phyloP scores from a whole-genome alignment of 208 protist genomes.

The Trypanosomatidae sp. region DNA sequence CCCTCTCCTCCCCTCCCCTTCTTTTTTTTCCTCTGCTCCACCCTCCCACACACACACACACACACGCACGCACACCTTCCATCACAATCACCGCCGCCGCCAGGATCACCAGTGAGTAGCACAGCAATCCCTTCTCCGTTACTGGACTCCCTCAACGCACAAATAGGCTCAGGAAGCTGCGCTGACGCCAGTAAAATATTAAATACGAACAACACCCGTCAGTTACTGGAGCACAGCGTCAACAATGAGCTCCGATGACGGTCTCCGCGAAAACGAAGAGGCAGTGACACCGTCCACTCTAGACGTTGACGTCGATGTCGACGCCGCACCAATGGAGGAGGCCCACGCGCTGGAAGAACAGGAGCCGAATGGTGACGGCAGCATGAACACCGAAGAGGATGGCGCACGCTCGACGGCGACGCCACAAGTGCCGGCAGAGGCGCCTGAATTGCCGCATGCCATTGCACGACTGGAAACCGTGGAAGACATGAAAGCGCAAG shows the following conservation, averaged over 20 bases:
- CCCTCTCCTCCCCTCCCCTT: background rate
- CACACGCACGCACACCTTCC: background rate
- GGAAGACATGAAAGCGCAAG: background rate
- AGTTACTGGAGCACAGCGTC: too few relatives aligned
- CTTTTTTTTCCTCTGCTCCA: background rate
- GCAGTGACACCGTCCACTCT: background rate
- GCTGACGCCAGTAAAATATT: background rate
- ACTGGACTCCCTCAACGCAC: background rate
- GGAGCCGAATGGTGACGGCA: background rate
- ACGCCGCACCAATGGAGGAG: background rate
- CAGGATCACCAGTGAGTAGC: background rate
- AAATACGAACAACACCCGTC: too few relatives aligned
- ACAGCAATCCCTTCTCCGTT: background rate
- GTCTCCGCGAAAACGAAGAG: background rate
- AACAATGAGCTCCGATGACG: slow-evolving; percentile 7
- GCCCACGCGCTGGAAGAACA: background rate
- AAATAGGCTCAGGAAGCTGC: background rate
- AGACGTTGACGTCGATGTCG: background rate
- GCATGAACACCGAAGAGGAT: background rate
- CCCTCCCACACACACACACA: background rate
- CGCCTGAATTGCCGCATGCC: too few relatives aligned
- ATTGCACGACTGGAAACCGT: background rate
- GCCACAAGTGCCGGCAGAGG: background rate
- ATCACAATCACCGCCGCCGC: too few relatives aligned
- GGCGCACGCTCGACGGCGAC: background rate